Percentiles rank a stretch among this genome's conserved stretches.
Conservation (phyloP, 2,329 filamentous ascomycete species). For the Talaromyces sp. region DNA sequence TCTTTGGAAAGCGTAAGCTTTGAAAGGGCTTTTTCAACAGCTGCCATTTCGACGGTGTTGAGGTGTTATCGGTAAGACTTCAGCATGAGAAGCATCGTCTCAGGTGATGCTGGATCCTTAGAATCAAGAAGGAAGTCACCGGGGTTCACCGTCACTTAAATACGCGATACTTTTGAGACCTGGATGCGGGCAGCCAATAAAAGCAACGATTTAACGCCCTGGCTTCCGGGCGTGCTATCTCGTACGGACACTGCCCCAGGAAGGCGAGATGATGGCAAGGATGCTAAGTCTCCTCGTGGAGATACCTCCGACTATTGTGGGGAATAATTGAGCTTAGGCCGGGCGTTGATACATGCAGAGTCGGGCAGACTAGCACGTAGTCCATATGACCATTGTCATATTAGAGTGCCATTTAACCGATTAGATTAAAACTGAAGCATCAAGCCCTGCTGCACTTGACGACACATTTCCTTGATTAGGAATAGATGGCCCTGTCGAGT, state of each 20-base stretch:
- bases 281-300: not conserved
- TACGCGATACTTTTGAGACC: not conserved
- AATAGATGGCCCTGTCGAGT: not conserved
- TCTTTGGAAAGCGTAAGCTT: slow-evolving; percentile 1
- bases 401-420: not conserved
- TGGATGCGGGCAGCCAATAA: not conserved
- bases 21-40: not conserved
- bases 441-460: not conserved
- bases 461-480: not conserved
- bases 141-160: not conserved
- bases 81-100: not conserved
- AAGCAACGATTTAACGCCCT: not conserved
- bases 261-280: not conserved
- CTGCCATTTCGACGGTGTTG: slow-evolving; percentile 1
- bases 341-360: not conserved
- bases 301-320: not conserved
- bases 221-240: not conserved
- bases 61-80: not conserved
- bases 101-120: not conserved
- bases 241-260: not conserved
- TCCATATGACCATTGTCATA: not conserved
- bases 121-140: not conserved
- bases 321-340: not conserved
- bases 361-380: no score
- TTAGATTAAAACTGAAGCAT: not conserved